Evolutionary conservation across 2,329 filamentous ascomycete species (phyloP).

Genomic region (Botrytis hyacinthi): DNA sequence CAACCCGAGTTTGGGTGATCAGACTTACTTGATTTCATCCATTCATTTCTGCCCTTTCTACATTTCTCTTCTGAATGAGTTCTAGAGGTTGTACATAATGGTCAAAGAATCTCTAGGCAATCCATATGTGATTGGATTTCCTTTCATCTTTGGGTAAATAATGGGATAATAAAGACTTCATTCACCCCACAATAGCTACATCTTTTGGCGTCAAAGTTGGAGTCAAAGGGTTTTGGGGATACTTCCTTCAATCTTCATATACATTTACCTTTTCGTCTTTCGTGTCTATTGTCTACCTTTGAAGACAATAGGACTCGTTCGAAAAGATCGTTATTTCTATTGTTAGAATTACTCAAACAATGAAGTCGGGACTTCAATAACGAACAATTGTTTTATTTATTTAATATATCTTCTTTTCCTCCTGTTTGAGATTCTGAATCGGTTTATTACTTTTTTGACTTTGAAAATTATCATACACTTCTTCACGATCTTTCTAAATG

Average conservation of each 20-base stretch:
- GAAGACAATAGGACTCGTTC: slow-evolving; percentile 7
- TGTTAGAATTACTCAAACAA: slow-evolving; percentile 29
- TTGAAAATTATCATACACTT: slow-evolving; percentile 22
- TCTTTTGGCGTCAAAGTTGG: slow-evolving; percentile 13
- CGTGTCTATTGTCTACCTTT: background rate
- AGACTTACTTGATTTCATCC: slow-evolving; percentile 24
- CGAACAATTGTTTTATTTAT: slow-evolving; percentile 23
- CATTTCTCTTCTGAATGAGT: background rate
- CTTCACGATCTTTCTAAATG: slow-evolving; percentile 20
- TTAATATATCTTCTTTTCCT: slow-evolving; percentile 10
- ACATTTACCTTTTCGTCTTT: slow-evolving; percentile 14
- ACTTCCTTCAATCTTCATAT: slow-evolving; percentile 22
- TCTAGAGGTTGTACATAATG: background rate
- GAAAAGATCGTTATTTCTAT: slow-evolving; percentile 25
- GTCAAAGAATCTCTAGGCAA: slow-evolving; percentile 4
- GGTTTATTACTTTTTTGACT: background rate
- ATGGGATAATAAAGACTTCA: slow-evolving; percentile 16
- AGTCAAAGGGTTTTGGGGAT: slow-evolving; percentile 8
- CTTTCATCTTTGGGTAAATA: slow-evolving; percentile 16
- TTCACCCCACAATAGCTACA: slow-evolving; percentile 28
- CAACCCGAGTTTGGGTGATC: slow-evolving; percentile 13
- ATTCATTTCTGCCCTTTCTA: slow-evolving; percentile 28
- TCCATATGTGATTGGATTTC: slow-evolving; percentile 16
- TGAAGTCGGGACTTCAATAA: slow-evolving; percentile 27
- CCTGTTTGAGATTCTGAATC: background rate